Conservation (phyloP, 2,329 filamentous ascomycete genomes). For the Colletotrichum paranaense region DNA sequence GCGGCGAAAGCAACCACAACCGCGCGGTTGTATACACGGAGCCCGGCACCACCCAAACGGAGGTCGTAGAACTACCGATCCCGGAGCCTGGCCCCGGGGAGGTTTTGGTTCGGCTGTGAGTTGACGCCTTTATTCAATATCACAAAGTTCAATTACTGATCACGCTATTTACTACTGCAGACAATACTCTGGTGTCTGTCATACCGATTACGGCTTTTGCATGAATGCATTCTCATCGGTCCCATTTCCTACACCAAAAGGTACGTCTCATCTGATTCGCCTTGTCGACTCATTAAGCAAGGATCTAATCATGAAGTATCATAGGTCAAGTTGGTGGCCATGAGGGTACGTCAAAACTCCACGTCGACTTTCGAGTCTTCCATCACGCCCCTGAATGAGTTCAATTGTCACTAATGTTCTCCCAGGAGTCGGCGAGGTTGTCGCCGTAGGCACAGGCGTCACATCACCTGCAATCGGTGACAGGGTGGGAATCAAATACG, state of each 20-base stretch:
- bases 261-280: not conserved
- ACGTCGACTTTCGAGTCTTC: not conserved
- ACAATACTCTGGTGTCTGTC: constrained; percentile 42
- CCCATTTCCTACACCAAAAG: constrained; percentile 32
- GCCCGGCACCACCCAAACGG: constrained; percentile 41
- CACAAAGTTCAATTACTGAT: not conserved
- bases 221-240: constrained; percentile 36
- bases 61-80: constrained; percentile 40
- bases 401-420: not conserved
- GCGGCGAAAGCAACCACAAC: constrained; percentile 33
- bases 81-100: constrained; percentile 40
- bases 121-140: not conserved
- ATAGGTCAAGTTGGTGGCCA: constrained; percentile 38
- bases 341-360: constrained; percentile 24
- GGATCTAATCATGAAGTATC: constrained; percentile 10
- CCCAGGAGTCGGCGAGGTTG: constrained; percentile 34
- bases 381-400: not conserved
- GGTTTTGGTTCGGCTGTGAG: constrained; percentile 41
- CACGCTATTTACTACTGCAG: constrained; percentile 9
- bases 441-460: constrained; percentile 35
- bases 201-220: constrained; percentile 42
- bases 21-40: constrained; percentile 41
- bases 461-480: constrained; percentile 32
- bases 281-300: not conserved
- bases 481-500: constrained; percentile 39